These are phyloP conservation scores for Chaetoceros muelleri DNA, from an alignment of 108 stramenopile species.

Conservation along the genomic window DNA sequence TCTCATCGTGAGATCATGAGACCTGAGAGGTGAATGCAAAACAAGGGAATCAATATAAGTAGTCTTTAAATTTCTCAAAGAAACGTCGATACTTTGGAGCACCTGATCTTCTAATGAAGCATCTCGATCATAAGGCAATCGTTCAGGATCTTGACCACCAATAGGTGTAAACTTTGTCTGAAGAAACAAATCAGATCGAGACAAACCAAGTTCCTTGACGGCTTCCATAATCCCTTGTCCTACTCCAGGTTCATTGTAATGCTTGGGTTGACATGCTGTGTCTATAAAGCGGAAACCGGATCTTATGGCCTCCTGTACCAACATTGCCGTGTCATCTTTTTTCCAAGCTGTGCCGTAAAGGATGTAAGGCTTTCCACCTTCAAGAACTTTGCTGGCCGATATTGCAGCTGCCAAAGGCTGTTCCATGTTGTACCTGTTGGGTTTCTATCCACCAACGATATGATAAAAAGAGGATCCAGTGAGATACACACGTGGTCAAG, in stretches of 20 bases:
- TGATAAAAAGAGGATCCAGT: too few relatives aligned
- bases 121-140: constrained; percentile 59
- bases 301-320: constrained; percentile 59
- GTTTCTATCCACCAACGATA: too few relatives aligned
- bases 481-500: too few relatives aligned
- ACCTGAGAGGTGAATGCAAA: constrained; percentile 48
- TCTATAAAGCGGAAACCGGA: constrained; percentile 87
- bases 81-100: constrained; percentile 34
- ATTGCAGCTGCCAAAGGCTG: background rate
- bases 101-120: constrained; percentile 53
- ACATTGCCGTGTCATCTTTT: constrained; percentile 62
- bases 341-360: constrained; percentile 92
- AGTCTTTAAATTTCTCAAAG: constrained; percentile 63
- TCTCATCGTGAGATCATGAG: constrained; percentile 30
- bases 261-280: constrained; percentile 90
- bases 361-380: constrained; percentile 12
- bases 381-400: constrained; percentile 12
- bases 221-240: constrained; percentile 47
- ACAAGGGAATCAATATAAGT: constrained; percentile 72
- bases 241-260: constrained; percentile 78
- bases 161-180: constrained; percentile 72
- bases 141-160: constrained; percentile 37
- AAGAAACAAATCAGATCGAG: constrained; percentile 59
- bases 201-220: constrained; percentile 30
- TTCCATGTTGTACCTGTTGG: too few relatives aligned